Percentiles rank a stretch among this genome's conserved stretches.
phyloP scores from a whole-genome alignment of 1,284 basidiomycete genomes.

The Heterobasidion irregulare region DNA sequence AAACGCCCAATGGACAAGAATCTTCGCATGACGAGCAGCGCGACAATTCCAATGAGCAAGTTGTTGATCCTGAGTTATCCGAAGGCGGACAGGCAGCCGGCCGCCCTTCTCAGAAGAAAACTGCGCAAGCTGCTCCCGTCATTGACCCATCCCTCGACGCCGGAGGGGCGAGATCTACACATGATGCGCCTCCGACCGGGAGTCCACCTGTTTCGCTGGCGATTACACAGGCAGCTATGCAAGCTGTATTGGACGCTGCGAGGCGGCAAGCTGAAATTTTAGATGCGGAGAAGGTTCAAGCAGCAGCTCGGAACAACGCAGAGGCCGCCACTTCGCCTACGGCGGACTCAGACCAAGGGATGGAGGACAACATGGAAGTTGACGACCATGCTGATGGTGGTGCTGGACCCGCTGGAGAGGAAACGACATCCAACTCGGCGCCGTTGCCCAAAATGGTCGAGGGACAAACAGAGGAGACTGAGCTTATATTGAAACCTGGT shows the following conservation, averaged over 20 bases:
- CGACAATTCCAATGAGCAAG: not conserved
- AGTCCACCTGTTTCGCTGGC: constrained; percentile 9
- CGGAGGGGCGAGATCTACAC: constrained; percentile 1
- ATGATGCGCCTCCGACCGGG: constrained; percentile 2
- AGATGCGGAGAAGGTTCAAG: constrained; percentile 2
- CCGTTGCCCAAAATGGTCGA: not conserved
- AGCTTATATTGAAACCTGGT: constrained; percentile 63
- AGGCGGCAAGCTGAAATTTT: constrained; percentile 5
- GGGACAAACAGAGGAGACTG: constrained; percentile 49
- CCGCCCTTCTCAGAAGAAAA: constrained; percentile 15
- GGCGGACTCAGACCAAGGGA: not conserved
- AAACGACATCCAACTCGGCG: not conserved
- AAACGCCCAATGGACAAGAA: not conserved
- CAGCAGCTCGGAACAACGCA: not conserved
- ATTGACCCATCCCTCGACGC: constrained; percentile 31
- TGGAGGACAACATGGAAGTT: too few relatives aligned
- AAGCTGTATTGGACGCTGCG: constrained; percentile 17
- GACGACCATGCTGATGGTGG: not conserved
- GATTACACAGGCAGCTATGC: constrained; percentile 16
- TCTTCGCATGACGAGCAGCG: not conserved
- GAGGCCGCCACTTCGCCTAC: not conserved
- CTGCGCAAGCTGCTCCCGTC: constrained; percentile 13
- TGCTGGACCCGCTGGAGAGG: not conserved
- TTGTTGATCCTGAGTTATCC: not conserved
- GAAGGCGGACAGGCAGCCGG: not conserved